Percentiles rank a stretch among this genome's conserved stretches.
Evolutionary conservation across 1,139 yeast genomes (phyloP).

Genomic region (Hansenula lynferdii): DNA sequence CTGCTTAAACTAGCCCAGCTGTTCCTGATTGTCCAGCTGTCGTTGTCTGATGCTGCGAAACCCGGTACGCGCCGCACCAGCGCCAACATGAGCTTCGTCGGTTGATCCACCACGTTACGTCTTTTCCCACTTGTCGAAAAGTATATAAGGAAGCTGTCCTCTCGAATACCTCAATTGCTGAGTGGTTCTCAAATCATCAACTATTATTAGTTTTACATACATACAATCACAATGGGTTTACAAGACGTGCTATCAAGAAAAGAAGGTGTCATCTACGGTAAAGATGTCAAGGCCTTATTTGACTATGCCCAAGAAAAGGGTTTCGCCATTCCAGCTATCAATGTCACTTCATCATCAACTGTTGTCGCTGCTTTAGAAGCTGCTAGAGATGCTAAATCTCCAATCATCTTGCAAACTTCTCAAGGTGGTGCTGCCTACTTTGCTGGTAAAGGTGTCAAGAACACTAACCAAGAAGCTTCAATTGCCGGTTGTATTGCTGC

Average conservation of each 20-base stretch:
- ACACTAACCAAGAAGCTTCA: slow-evolving; percentile 90
- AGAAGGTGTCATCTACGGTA: slow-evolving; percentile 98
- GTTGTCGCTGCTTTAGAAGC: slow-evolving; percentile 97
- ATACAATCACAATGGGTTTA: slow-evolving; percentile 36
- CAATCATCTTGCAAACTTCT: slow-evolving; percentile 95
- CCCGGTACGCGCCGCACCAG: not conserved
- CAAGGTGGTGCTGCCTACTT: slow-evolving; percentile 99
- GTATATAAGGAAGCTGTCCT: not conserved
- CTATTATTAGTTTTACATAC: not conserved
- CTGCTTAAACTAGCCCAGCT: too few relatives aligned
- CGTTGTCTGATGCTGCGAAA: not conserved
- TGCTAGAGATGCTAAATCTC: slow-evolving; percentile 93
- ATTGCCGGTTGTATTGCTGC: slow-evolving; percentile 97
- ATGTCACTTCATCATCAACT: slow-evolving; percentile 96
- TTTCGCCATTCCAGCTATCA: slow-evolving; percentile 98
- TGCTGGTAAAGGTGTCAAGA: slow-evolving; percentile 98
- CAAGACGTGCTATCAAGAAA: slow-evolving; percentile 78
- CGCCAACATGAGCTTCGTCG: too few relatives aligned
- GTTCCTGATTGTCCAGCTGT: too few relatives aligned
- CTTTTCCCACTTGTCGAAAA: not conserved
- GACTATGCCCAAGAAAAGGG: slow-evolving; percentile 91
- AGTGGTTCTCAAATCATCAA: too few relatives aligned
- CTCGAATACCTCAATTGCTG: too few relatives aligned
- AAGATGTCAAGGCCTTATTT: slow-evolving; percentile 89
- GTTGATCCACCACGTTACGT: slow-evolving; percentile 1